Conservation (phyloP, 371 early-diverging fungal genomes). For the Sporodiniella umbellata region DNA sequence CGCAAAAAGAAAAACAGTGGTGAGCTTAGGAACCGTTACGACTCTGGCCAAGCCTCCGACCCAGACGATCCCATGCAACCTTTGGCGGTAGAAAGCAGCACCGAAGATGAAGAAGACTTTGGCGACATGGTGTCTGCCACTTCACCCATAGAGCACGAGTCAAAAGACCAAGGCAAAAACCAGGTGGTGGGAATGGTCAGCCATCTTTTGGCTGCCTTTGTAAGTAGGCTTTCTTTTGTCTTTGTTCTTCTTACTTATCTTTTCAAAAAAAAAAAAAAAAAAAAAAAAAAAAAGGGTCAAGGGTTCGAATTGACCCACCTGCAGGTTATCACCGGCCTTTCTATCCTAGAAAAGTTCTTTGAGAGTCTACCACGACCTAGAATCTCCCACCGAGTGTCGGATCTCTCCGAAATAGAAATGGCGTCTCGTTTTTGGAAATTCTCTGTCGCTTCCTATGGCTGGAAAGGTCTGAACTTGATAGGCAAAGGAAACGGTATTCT, state of each 20-base stretch:
- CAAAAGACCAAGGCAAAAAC: not conserved
- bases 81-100: conserved; percentile 3
- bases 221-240: conserved; percentile 25
- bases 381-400: conserved; percentile 36
- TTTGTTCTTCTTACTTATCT: too few relatives aligned
- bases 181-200: conserved; percentile 58
- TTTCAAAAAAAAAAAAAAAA: not conserved
- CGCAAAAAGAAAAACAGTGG: conserved; percentile 10
- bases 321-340: conserved; percentile 72
- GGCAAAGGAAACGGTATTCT: conserved; percentile 70
- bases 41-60: conserved; percentile 1
- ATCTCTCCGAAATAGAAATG: conserved; percentile 55
- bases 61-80: conserved; percentile 7
- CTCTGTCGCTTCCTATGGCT: conserved; percentile 74
- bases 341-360: conserved; percentile 64
- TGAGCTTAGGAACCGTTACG: conserved; percentile 1
- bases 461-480: conserved; percentile 80
- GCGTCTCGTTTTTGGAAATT: conserved; percentile 61
- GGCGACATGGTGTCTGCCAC: conserved; percentile 22
- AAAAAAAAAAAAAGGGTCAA: conserved; percentile 51
- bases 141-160: not conserved
- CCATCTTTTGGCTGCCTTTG: conserved; percentile 56
- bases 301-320: conserved; percentile 77
- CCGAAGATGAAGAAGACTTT: conserved; percentile 20
- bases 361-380: conserved; percentile 39